Base-by-base conservation (phyloP, 2,329 filamentous ascomycete species). In the Rhynchosporium secalis region DNA sequence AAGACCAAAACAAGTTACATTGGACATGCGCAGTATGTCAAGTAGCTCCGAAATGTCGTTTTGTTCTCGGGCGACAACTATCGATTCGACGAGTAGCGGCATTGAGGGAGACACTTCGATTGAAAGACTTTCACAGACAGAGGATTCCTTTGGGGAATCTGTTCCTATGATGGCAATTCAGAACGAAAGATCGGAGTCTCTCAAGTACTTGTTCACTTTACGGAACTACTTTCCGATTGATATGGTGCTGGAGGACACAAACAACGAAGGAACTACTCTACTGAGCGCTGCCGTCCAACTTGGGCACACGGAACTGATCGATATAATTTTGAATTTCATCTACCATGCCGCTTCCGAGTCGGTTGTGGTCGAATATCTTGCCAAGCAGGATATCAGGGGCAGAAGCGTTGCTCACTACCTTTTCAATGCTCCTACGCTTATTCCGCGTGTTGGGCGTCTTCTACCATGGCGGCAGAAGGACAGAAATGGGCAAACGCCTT, bases 401-500 rank as follows among this genome's bases (percentile, higher is more conserved):
- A 87, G 95, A 69, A 96, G 92, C 65, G 85, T 91, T 58, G 95
- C 89, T n/a, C 95, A 99, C 76, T 99, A 99, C 75, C 81, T 99
- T 15, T 99, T 99, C 78, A 90, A 96, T 72, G 88, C 91, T 8
- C 95, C 95, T 2, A 82, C 84, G 58, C 80, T 99, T 26, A 95
- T 99, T 68, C 78, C 81, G 49, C 83, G 84, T 60, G 88, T 98
- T 64, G 93, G 92, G 2, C 82, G 83, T 63, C 77, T 94, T 67
- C 80, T 99, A 58, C 90, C 92, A 8, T 99, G 95, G 95, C 85
- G 86, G 62, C 86, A 96, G 75, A 92, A 89, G 68, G 95, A 99
- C 76, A 96, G 92, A 74, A 97, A 98, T 72, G 95, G 95, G 0
- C 95, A 98, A 76, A 99, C 96, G n/a, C 96, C 95, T 1, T 79